Evolutionary conservation across 2,329 filamentous ascomycete species (phyloP).

Genomic region (Colletotrichum sp.): DNA sequence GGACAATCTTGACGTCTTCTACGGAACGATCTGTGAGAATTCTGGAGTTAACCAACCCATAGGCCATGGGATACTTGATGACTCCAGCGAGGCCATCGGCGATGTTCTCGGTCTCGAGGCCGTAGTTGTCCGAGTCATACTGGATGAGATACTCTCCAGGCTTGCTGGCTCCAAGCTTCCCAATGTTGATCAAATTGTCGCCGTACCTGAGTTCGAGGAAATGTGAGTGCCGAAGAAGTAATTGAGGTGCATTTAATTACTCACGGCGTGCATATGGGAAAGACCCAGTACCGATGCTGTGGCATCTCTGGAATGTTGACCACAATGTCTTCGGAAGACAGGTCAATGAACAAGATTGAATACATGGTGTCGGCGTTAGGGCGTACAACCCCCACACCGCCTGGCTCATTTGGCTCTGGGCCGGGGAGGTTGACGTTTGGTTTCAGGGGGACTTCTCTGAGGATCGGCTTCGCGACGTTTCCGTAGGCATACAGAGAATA

Average conservation of each 20-base stretch:
- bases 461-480: neutral
- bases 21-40: neutral
- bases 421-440: neutral
- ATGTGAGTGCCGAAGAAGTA: fast-evolving
- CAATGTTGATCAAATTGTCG: neutral
- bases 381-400: neutral
- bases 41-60: neutral
- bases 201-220: neutral
- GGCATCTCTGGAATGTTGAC: neutral
- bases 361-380: neutral
- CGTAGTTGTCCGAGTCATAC: neutral
- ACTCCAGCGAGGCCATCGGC: neutral
- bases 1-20: neutral
- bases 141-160: neutral
- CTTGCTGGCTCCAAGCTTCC: neutral
- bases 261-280: neutral
- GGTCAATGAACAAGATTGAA: neutral
- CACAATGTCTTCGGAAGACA: neutral
- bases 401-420: neutral
- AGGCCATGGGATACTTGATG: neutral
- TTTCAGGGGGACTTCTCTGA: neutral
- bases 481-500: neutral
- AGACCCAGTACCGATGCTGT: neutral
- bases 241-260: fast-evolving
- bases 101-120: neutral